Evolutionary conservation across 495 filamentous ascomycete genomes (phyloP), one percentile per base, ranked within the genome.

Genomic region (Daldinia childiae): DNA sequence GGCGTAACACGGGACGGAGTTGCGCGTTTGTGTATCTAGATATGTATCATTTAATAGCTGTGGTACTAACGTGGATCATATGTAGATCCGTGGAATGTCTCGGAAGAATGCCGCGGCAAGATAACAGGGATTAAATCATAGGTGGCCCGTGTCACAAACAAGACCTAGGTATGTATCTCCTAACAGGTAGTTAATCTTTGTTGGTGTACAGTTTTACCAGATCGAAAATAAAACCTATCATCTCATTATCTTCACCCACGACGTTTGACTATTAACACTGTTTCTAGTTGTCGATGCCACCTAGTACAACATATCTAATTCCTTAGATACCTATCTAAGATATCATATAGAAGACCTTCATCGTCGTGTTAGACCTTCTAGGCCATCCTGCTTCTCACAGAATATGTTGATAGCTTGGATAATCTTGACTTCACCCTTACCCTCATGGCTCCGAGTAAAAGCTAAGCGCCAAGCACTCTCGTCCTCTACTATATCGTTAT

Each of bases 341-440:
- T 36, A 36, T 14, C 34, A 4, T 36, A 9, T 51, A n/a, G 8
- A 3, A 30, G 29, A 11, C 9, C 26, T 56, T 54, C 45, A 82
- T 63, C 12, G 82, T 61, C n/a, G 57, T 57, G 85, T 82, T 29
- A 88, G 58, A 30, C 66, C 74, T 66, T 87, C 86, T 17, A 89
- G 54, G 57, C 78, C 82, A 41, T 86, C 80, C 70, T 91, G 88
- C 80, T 87, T 86, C 17, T 87, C 83, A 19, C 82, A 84, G 76
- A 91, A 90, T 32, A 88, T 87, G 69, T 87, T 86, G 45, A 91
- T 79, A 15, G 88, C 88, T 83, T 89, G 81, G 14, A 76, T 85
- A 68, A 86, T 68, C 76, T 88, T 89, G 19, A 72, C 76, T 75
- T 87, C 84, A 17, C 82, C 82, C 39, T 81, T 80, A 0, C 87